Base-by-base conservation (phyloP, 108 stramenopile species). In the Skeletonema tropicum region DNA sequence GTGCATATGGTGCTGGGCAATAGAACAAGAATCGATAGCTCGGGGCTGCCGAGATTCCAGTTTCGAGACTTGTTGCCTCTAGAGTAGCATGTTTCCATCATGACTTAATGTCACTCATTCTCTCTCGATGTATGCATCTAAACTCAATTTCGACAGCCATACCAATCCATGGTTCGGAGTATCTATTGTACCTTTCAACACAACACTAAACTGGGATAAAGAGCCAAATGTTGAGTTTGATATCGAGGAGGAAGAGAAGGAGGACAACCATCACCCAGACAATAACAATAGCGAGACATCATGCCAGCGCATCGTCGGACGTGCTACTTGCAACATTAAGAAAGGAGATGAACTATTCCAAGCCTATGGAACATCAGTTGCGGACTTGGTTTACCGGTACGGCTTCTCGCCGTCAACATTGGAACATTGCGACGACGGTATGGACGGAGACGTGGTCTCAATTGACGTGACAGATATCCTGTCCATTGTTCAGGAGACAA, bases 81-180 rank as follows among this genome's bases (percentile, higher is more conserved):
- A n/a, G n/a, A n/a, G n/a, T n/a, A n/a, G n/a, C n/a, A n/a, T n/a
- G n/a, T n/a, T n/a, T n/a, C n/a, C n/a, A n/a, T n/a, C n/a, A n/a
- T n/a, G n/a, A n/a, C n/a, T n/a, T n/a, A n/a, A n/a, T n/a, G n/a
- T n/a, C n/a, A n/a, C n/a, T n/a, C n/a, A n/a, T n/a, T 29, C 26
- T 29, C 26, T 29, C 26, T 29, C 26, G 26, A 29, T 15, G 11
- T 15, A 5, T 45, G 15, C 42, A 45, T n/a, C 2, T 35, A 6
- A 15, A 63, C 12, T 32, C 39, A n/a, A 45, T 41, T 45, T 75
- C 3, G 17, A 32, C 19, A 75, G 74, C 52, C 74, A 75, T 49
- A 66, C 74, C 17, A 75, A 75, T 59, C 74, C 74, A 33, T 75
- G 66, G 66, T 75, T 75, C 48, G 75, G 67, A 35, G 66, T 68